Percentiles rank a stretch among this genome's conserved stretches.
Evolutionary conservation across 2,329 filamentous ascomycete species (phyloP).

Genomic region (Balansia obtecta): DNA sequence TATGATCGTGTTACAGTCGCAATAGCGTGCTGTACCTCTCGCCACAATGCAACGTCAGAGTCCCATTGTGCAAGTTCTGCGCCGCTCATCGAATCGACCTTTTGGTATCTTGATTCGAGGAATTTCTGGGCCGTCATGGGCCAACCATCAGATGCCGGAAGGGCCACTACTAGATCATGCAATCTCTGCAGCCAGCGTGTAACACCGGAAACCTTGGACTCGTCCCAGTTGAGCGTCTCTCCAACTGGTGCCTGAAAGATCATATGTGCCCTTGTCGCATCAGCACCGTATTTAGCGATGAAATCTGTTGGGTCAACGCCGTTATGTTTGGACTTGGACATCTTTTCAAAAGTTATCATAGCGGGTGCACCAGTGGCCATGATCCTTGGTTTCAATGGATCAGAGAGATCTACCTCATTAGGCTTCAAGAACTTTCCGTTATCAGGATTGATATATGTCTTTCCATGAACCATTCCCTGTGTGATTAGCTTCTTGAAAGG

Average conservation of each 20-base stretch:
- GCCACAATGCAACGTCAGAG: conserved; percentile 43
- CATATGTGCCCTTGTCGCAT: conserved; percentile 75
- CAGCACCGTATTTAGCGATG: conserved; percentile 65
- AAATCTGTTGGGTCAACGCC: conserved; percentile 70
- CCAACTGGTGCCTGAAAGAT: conserved; percentile 78
- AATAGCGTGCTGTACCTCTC: conserved; percentile 55
- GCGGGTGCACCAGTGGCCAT: conserved; percentile 45
- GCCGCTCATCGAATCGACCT: conserved; percentile 18
- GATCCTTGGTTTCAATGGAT: conserved; percentile 46
- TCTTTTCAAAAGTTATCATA: conserved; percentile 68
- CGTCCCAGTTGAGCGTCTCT: conserved; percentile 82
- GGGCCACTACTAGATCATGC: conserved; percentile 38
- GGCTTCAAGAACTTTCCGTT: conserved; percentile 68
- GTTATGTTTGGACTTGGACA: conserved; percentile 93
- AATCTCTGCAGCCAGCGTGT: conserved; percentile 68
- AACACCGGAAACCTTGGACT: conserved; percentile 67
- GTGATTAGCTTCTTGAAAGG: conserved; percentile 75
- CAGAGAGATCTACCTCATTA: conserved; percentile 55
- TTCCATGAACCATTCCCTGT: conserved; percentile 89
- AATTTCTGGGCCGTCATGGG: conserved; percentile 18
- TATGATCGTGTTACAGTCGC: conserved; percentile 55
- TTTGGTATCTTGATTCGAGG: conserved; percentile 22
- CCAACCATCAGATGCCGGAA: conserved; percentile 10
- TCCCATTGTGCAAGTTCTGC: conserved; percentile 28
- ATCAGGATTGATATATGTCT: conserved; percentile 63